Conservation (phyloP, 1,284 basidiomycete genomes). For the Schizopora paradoxa region DNA sequence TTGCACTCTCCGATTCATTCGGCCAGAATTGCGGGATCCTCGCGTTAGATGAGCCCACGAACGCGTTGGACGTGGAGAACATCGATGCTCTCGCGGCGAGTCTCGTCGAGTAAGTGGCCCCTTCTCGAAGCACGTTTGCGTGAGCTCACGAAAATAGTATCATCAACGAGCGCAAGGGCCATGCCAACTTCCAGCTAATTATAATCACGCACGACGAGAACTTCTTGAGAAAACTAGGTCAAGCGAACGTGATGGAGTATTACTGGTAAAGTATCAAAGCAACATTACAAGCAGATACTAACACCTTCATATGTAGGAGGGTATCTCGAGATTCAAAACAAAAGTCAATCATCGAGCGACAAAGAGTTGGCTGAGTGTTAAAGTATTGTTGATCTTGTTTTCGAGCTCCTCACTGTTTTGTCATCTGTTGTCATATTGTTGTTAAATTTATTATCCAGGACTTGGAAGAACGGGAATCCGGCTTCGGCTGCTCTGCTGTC, state of each 20-base stretch:
- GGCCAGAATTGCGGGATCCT: constrained; percentile 97
- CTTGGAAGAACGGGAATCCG: too few relatives aligned
- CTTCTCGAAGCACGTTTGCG: constrained; percentile 8
- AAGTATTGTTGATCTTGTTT: too few relatives aligned
- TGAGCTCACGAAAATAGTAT: constrained; percentile 54
- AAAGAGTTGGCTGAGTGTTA: constrained; percentile 56
- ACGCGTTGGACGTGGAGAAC: constrained; percentile 94
- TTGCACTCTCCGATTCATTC: constrained; percentile 97
- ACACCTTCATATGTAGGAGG: constrained; percentile 35
- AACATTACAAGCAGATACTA: constrained; percentile 3
- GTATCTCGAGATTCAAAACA: constrained; percentile 57
- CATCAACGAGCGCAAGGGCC: constrained; percentile 84
- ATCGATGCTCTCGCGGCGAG: constrained; percentile 91
- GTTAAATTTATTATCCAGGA: too few relatives aligned
- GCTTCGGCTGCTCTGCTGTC: too few relatives aligned
- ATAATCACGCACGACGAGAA: constrained; percentile 97
- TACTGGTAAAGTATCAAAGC: constrained; percentile 63
- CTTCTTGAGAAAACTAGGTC: constrained; percentile 78
- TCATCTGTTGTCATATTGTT: too few relatives aligned
- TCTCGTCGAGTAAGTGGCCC: constrained; percentile 76
- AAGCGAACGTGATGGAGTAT: constrained; percentile 84
- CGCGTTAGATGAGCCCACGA: constrained; percentile 97
- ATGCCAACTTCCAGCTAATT: constrained; percentile 94
- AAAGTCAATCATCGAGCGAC: constrained; percentile 68
- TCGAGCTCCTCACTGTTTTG: too few relatives aligned